Percentiles rank a stretch among this genome's conserved stretches.
phyloP scores from a whole-genome alignment of 2,329 filamentous ascomycete genomes.

The Hymenoscyphus salicellus region DNA sequence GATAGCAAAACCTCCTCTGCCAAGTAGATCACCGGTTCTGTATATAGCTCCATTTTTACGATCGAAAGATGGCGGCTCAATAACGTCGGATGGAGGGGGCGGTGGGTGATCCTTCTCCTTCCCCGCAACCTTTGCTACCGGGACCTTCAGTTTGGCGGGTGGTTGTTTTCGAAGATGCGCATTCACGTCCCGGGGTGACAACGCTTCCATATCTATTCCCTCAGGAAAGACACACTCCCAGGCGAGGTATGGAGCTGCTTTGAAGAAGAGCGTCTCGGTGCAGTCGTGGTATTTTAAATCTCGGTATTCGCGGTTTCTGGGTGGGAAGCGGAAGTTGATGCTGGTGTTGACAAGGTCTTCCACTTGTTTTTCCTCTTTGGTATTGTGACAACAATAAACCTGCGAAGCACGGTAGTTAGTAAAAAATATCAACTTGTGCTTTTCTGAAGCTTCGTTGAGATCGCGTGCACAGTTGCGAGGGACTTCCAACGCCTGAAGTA shows the following conservation, averaged over 20 bases:
- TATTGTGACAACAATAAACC: constrained; percentile 31
- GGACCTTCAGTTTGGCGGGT: constrained; percentile 47
- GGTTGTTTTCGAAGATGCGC: constrained; percentile 49
- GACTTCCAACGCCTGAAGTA: constrained; percentile 23
- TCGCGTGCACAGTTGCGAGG: constrained; percentile 22
- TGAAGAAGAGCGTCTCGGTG: constrained; percentile 21
- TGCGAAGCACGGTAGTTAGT: constrained; percentile 33
- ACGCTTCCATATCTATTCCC: constrained; percentile 57
- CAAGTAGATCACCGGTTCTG: constrained; percentile 69
- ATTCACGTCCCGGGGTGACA: constrained; percentile 64
- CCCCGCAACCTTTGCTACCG: constrained; percentile 43
- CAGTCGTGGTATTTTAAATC: constrained; percentile 21
- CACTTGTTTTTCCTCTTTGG: constrained; percentile 18
- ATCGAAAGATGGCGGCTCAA: constrained; percentile 64
- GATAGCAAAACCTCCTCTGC: constrained; percentile 79
- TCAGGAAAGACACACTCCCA: constrained; percentile 37
- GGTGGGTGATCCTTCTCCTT: constrained; percentile 64
- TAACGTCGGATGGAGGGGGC: constrained; percentile 58
- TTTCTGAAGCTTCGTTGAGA: constrained; percentile 10
- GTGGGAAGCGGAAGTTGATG: constrained; percentile 12
- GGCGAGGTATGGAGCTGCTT: constrained; percentile 19
- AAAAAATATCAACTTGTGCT: constrained; percentile 30
- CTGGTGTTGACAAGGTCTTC: constrained; percentile 13
- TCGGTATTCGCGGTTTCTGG: constrained; percentile 9
- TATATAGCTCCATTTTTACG: constrained; percentile 69